These are phyloP conservation scores for Phlegmacium glaucopus DNA, from an alignment of 768 basidiomycete species.

Conservation along the genomic window DNA sequence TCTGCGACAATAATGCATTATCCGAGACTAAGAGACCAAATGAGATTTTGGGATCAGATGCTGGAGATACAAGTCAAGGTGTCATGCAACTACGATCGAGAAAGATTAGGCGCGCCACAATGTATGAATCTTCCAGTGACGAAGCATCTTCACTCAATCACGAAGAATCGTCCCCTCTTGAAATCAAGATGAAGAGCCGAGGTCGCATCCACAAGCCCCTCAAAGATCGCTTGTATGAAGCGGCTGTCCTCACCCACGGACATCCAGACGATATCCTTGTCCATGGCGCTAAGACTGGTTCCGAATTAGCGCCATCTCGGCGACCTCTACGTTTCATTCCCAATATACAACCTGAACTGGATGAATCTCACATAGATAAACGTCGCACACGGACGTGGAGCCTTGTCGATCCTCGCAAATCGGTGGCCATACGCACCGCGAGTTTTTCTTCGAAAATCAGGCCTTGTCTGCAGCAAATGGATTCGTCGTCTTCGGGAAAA, in stretches of 20 bases:
- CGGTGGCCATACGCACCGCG: constrained; percentile 22
- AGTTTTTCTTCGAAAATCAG: constrained; percentile 10
- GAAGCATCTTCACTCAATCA: not conserved
- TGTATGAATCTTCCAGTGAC: too few species aligned
- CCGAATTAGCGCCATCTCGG: constrained; percentile 10
- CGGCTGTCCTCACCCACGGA: constrained; percentile 31
- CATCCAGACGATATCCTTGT: constrained; percentile 24
- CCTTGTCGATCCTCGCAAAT: constrained; percentile 33
- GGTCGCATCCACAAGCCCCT: constrained; percentile 15
- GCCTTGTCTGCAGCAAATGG: not conserved
- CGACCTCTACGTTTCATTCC: constrained; percentile 23
- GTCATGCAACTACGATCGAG: constrained; percentile 4
- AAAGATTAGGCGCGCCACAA: not conserved
- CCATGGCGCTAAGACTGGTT: constrained; percentile 10
- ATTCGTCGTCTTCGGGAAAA: not conserved
- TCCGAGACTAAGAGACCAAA: not conserved
- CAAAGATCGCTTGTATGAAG: constrained; percentile 31
- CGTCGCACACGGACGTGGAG: constrained; percentile 13
- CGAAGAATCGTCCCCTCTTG: not conserved
- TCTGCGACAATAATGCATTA: not conserved
- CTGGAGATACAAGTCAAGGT: not conserved
- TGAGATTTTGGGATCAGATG: not conserved
- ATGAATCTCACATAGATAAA: constrained; percentile 5
- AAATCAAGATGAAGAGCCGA: constrained; percentile 9
- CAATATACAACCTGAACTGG: constrained; percentile 6